Base-by-base conservation (phyloP, 1,284 basidiomycete species). In the Puccinia hordei region DNA sequence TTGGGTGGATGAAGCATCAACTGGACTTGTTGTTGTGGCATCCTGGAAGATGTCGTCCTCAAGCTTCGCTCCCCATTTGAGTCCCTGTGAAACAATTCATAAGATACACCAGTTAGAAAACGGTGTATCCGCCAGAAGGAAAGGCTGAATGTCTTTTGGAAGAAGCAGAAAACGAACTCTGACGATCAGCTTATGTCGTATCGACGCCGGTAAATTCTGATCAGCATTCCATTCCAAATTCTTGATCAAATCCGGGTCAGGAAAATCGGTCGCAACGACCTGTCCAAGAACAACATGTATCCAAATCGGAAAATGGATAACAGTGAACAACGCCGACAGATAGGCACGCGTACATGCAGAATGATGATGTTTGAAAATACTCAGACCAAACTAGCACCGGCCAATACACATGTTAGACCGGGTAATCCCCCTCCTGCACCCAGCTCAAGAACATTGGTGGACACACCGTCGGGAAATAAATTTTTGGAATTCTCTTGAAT, bases 201-300 rank as follows among this genome's bases (percentile, higher is more conserved):
- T 27, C 17, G 61, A 35, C 4, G 27, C 15, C 35, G 76, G n/a
- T 35, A 79, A 55, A 35, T 79, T 79, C 17, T 22, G 12, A 61
- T 71, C 57, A 27, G 66, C 66, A 33, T 79, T 79, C 38, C 27
- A 59, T 46, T 69, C 51, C 51, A 79, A 46, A 44, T 79, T 79
- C 12, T 44, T 44, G n/a, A 79, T 71, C 53, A 79, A 53, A 49
- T 57, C 66, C 24, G 76, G 51, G 59, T 79, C 76, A 8, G 76
- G 76, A 55, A 79, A 79, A 44, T 79, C 76, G 2, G 76, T 79
- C 5, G 76, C 46, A 46, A 79, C 66, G 22, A 79, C 76, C 76
- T 79, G 19, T 24, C 17, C 5, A 59, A 27, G 22, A 22, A 27
- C 12, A 12, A 41, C 30, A 41, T n/a, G 35, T 17, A 15, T n/a